phyloP scores from a whole-genome alignment of 2,329 filamentous ascomycete species.

The Ophiostoma novo-ulmi region DNA sequence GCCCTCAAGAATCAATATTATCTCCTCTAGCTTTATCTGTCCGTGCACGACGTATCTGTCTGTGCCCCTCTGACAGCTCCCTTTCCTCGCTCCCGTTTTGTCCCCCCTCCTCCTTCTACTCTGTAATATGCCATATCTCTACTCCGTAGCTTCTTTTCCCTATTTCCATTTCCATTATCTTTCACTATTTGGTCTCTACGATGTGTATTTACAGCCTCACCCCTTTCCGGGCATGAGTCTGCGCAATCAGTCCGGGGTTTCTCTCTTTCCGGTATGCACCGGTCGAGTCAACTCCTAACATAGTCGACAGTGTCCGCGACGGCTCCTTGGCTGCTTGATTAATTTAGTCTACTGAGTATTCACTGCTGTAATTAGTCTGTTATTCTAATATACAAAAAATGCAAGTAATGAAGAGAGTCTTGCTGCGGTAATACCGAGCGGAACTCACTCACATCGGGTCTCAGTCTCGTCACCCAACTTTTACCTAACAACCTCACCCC shows the following conservation, averaged over 20 bases:
- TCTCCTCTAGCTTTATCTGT: not conserved
- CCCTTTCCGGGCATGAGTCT: not conserved
- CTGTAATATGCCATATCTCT: not conserved
- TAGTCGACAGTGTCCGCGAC: not conserved
- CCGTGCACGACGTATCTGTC: not conserved
- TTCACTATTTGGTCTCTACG: not conserved
- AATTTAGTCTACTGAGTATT: not conserved
- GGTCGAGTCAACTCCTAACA: not conserved
- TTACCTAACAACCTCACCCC: not conserved
- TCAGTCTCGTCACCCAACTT: too few species aligned
- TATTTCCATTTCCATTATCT: not conserved
- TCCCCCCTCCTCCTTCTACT: not conserved
- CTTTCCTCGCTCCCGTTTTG: not conserved
- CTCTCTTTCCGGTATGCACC: not conserved
- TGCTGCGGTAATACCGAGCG: not conserved
- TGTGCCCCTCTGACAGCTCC: not conserved
- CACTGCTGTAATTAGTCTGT: not conserved
- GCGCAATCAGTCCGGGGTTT: not conserved
- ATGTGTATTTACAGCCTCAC: conserved; percentile 5
- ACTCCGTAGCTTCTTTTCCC: not conserved
- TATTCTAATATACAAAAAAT: not conserved
- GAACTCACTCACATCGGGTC: not conserved
- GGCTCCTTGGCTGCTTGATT: not conserved
- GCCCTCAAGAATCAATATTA: not conserved
- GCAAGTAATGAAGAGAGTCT: not conserved